Evolutionary conservation across 1,284 basidiomycete genomes (phyloP).

Genomic region (Stygiomarasmius scandens): DNA sequence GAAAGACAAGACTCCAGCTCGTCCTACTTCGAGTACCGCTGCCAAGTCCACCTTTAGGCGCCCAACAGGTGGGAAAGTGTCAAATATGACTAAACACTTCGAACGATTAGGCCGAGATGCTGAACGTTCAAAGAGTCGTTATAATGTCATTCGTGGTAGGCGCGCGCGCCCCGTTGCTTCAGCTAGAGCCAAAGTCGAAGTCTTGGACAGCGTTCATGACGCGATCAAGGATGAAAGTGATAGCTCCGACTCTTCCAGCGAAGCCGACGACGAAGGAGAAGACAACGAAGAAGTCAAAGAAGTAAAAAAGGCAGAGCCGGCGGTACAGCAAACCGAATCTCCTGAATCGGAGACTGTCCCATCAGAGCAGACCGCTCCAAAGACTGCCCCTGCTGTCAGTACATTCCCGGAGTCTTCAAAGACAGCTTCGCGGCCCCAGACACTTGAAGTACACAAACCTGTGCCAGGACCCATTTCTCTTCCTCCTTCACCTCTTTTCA

Average conservation of each 20-base stretch:
- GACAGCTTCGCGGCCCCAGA: neutral
- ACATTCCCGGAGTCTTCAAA: conserved; percentile 15
- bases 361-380: conserved; percentile 24
- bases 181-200: conserved; percentile 87
- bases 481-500: conserved; percentile 59
- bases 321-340: conserved; percentile 30
- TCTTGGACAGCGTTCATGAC: conserved; percentile 90
- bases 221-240: conserved; percentile 90
- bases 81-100: conserved; percentile 76
- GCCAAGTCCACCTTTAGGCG: conserved; percentile 58
- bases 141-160: conserved; percentile 82
- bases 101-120: conserved; percentile 71
- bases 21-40: conserved; percentile 42
- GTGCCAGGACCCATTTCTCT: conserved; percentile 41
- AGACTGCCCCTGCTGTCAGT: conserved; percentile 24
- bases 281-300: conserved; percentile 55
- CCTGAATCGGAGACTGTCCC: conserved; percentile 30
- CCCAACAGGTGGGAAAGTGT: conserved; percentile 64
- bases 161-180: conserved; percentile 92
- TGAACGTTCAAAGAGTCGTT: conserved; percentile 69
- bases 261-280: conserved; percentile 86
- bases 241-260: conserved; percentile 73
- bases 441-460: conserved; percentile 22
- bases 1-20: conserved; percentile 54
- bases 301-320: conserved; percentile 16